These are phyloP conservation scores for Coemansia sp. DNA, from an alignment of 192 early-diverging fungal species.

Conservation along the genomic window DNA sequence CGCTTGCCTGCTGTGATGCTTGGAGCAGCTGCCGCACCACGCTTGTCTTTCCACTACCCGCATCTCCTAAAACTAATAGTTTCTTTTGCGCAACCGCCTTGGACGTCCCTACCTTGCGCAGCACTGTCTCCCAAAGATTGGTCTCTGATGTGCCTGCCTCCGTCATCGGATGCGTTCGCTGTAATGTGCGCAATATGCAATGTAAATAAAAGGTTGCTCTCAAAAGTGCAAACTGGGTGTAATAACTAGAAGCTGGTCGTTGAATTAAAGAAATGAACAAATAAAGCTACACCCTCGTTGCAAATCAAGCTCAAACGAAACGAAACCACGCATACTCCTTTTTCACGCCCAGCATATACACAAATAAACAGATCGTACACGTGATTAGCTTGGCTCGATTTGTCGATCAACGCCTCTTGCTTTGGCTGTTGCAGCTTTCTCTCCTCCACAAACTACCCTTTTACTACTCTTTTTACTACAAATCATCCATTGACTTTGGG, in stretches of 20 bases:
- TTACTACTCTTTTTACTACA: not conserved
- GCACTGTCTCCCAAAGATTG: constrained; percentile 78
- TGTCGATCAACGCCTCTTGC: not conserved
- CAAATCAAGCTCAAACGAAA: not conserved
- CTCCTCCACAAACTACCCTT: not conserved
- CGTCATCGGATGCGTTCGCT: not conserved
- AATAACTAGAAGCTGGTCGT: no score
- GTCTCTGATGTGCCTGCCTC: not conserved
- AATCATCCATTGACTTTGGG: not conserved
- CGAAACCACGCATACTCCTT: not conserved
- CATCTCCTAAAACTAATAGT: constrained; percentile 81
- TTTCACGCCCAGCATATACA: not conserved
- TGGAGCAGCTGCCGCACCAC: constrained; percentile 58
- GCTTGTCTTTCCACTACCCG: constrained; percentile 79
- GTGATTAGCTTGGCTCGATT: not conserved
- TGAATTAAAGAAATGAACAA: no score
- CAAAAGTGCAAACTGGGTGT: no score
- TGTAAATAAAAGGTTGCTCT: not conserved
- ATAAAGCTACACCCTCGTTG: not conserved
- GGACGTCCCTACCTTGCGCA: constrained; percentile 71
- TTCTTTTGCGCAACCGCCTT: constrained; percentile 72
- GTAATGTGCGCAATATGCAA: not conserved
- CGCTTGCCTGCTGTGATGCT: constrained; percentile 44
- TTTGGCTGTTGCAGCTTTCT: not conserved
- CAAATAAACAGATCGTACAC: not conserved